Evolutionary conservation across 768 basidiomycete genomes (phyloP).

Genomic region (Auriculariales sp.): DNA sequence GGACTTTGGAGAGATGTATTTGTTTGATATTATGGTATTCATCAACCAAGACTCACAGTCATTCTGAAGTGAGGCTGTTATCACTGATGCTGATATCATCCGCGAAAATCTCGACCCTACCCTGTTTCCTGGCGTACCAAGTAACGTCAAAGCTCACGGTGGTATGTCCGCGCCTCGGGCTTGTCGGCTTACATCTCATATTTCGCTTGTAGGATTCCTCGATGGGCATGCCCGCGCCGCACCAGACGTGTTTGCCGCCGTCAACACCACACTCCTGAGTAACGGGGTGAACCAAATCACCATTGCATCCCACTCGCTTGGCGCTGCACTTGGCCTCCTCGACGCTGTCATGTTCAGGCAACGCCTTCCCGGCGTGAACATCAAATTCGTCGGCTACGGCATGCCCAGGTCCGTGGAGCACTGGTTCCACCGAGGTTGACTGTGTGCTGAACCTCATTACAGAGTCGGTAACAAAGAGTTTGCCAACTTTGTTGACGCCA

Average conservation of each 20-base stretch:
- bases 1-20: constrained; percentile 16
- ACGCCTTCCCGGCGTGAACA: constrained; percentile 23
- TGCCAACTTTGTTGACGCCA: constrained; percentile 2
- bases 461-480: not conserved
- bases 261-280: constrained; percentile 20
- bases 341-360: constrained; percentile 40
- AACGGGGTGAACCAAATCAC: constrained; percentile 15
- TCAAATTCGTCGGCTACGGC: constrained; percentile 31
- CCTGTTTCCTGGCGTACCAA: constrained; percentile 30
- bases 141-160: constrained; percentile 25
- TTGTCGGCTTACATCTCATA: not conserved
- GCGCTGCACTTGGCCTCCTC: constrained; percentile 38
- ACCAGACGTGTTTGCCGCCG: constrained; percentile 23
- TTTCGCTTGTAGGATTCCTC: not conserved
- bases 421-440: constrained; percentile 8
- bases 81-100: constrained; percentile 25
- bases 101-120: constrained; percentile 19
- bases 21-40: not conserved
- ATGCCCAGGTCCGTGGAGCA: constrained; percentile 39
- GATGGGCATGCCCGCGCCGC: constrained; percentile 21
- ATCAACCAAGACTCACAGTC: not conserved
- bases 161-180: constrained; percentile 29
- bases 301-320: constrained; percentile 5
- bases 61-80: constrained; percentile 17
- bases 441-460: not conserved